phyloP scores from a whole-genome alignment of 129 eudicot genomes.

The Centella asiatica region DNA sequence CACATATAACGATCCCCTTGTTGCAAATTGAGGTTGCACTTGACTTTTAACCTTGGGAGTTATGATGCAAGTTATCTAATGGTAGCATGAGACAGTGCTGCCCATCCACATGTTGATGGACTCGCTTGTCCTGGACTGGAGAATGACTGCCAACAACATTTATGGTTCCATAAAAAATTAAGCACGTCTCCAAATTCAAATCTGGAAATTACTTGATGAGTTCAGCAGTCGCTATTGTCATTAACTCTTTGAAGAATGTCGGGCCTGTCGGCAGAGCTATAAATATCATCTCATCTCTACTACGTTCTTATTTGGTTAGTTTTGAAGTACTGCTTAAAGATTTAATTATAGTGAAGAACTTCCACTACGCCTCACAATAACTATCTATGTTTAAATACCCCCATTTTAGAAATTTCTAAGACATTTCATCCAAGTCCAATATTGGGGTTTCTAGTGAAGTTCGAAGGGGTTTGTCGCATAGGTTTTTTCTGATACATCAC shows the following conservation, averaged over 20 bases:
- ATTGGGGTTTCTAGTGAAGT: no score
- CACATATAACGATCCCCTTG: no score
- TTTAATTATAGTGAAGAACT: no score
- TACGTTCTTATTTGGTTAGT: slow-evolving; percentile 1
- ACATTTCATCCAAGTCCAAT: no score
- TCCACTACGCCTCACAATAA: no score
- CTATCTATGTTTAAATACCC: no score
- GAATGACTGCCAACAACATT: slow-evolving; percentile 3
- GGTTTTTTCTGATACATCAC: no score
- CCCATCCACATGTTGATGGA: background rate
- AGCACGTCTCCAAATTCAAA: background rate
- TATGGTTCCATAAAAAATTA: slow-evolving; percentile 7
- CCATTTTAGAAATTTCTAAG: no score
- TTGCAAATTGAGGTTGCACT: no score
- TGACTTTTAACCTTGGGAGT: no score
- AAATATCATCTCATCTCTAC: background rate
- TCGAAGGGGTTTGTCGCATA: no score
- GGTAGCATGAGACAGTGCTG: background rate
- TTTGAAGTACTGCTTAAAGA: no score
- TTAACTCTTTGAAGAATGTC: background rate
- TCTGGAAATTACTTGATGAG: background rate
- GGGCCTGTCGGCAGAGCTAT: slow-evolving; percentile 4
- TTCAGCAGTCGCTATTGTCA: background rate
- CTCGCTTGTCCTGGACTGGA: background rate
- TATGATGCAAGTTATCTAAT: background rate